Percentiles rank a stretch among this genome's conserved stretches.
Conservation (phyloP, 148 eudicot genomes). For the Arctostaphylos glauca region DNA sequence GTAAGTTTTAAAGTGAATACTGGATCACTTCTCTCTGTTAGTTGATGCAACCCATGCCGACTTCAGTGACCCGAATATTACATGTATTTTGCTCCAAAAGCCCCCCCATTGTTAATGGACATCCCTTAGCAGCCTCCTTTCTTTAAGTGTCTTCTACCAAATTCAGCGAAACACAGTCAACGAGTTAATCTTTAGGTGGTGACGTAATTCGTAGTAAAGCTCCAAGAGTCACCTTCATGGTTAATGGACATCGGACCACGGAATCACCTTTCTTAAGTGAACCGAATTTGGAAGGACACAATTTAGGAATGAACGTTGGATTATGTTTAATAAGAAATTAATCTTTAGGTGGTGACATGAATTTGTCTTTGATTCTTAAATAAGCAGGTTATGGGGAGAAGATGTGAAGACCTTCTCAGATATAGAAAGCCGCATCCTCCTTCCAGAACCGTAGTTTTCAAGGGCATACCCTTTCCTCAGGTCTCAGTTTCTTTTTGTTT, state of each 20-base stretch:
- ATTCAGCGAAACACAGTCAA: neutral
- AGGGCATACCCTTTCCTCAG: neutral
- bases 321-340: neutral
- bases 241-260: neutral
- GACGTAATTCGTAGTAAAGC: too few species aligned
- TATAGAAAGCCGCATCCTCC: constrained; percentile 52
- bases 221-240: neutral
- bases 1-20: constrained; percentile 35
- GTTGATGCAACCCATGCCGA: too few species aligned
- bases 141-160: neutral
- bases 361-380: neutral
- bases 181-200: too few species aligned
- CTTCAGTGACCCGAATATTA: neutral
- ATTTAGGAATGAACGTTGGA: neutral
- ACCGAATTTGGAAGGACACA: neutral
- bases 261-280: neutral
- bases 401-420: constrained; percentile 69
- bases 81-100: neutral
- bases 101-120: neutral
- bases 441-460: constrained; percentile 24
- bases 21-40: neutral
- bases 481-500: neutral
- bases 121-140: neutral
- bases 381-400: constrained; percentile 77
- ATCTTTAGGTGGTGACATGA: neutral